Percentiles rank a stretch among this genome's conserved stretches.
phyloP scores from a whole-genome alignment of 208 protist species.

The Trichomonas gallinae region DNA sequence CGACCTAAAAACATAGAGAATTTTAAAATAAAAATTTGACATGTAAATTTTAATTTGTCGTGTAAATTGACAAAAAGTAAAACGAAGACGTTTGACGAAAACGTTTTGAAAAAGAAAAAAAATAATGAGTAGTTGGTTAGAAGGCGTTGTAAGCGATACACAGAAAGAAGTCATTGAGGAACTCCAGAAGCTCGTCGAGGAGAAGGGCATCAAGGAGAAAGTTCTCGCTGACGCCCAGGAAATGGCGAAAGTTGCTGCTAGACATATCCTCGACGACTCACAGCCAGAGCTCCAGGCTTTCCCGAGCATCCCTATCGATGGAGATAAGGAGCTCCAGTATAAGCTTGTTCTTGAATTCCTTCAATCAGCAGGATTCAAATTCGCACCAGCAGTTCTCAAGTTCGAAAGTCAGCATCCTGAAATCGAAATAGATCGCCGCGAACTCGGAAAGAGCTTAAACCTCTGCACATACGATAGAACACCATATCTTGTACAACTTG shows the following conservation, averaged over 20 bases:
- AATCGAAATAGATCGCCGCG: neutral
- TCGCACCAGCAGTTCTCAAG: neutral
- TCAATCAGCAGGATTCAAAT: conserved; percentile 23
- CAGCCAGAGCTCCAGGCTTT: conserved; percentile 15
- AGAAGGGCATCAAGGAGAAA: conserved; percentile 17
- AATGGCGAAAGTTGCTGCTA: neutral
- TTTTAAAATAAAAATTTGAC: no score
- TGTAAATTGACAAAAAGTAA: no score
- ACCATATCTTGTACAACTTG: conserved; percentile 15
- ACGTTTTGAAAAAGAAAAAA: neutral
- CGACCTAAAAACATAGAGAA: no score
- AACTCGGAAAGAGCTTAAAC: neutral
- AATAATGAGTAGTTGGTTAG: neutral
- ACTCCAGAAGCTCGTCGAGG: neutral
- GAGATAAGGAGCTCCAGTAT: conserved; percentile 6
- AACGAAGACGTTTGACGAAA: no score
- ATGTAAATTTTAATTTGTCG: no score
- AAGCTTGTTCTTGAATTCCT: neutral
- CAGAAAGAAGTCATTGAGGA: conserved; percentile 11
- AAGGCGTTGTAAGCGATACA: neutral
- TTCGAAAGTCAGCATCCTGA: conserved; percentile 12
- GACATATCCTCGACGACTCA: conserved; percentile 7
- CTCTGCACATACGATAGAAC: conserved; percentile 13
- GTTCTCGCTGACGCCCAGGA: conserved; percentile 7
- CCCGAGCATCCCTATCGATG: conserved; percentile 6